phyloP scores from a whole-genome alignment of 768 basidiomycete species.

The Megacollybia marginata region DNA sequence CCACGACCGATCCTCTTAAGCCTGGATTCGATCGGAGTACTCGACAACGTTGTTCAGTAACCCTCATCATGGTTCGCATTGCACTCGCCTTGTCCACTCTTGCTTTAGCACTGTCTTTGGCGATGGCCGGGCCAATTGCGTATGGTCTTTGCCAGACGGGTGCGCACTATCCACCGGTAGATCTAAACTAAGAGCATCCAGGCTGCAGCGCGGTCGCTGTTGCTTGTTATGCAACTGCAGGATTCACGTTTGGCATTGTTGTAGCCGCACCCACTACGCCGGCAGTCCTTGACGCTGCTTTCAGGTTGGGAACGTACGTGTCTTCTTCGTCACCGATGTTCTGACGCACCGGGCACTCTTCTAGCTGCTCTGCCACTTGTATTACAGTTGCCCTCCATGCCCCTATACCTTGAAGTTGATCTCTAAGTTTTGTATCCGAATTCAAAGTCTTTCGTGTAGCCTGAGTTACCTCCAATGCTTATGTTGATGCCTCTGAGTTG shows the following conservation, averaged over 20 bases:
- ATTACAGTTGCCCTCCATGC: conserved; percentile 6
- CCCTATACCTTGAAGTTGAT: conserved; percentile 3
- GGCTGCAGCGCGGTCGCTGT: conserved; percentile 29
- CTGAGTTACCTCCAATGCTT: too few relatives aligned
- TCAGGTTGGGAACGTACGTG: conserved; percentile 9
- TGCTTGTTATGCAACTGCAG: conserved; percentile 35
- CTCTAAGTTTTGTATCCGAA: too few relatives aligned
- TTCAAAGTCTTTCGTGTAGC: too few relatives aligned
- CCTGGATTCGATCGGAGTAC: too few relatives aligned
- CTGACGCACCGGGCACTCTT: neutral
- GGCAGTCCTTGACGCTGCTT: conserved; percentile 27
- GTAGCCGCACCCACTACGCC: conserved; percentile 27
- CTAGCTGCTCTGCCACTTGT: conserved; percentile 3
- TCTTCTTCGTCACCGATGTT: neutral
- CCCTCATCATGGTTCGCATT: too few relatives aligned
- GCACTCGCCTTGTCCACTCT: too few relatives aligned
- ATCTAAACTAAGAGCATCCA: neutral
- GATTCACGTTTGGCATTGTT: conserved; percentile 31
- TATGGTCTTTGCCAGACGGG: conserved; percentile 31
- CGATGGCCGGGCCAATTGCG: conserved; percentile 20
- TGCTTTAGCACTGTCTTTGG: neutral
- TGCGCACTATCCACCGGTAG: conserved; percentile 3
- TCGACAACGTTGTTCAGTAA: too few relatives aligned
- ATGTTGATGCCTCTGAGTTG: too few relatives aligned
- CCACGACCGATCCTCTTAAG: too few relatives aligned